Conservation (phyloP, 2,329 filamentous ascomycete species). For the Phaeosphaeriaceae sp. region DNA sequence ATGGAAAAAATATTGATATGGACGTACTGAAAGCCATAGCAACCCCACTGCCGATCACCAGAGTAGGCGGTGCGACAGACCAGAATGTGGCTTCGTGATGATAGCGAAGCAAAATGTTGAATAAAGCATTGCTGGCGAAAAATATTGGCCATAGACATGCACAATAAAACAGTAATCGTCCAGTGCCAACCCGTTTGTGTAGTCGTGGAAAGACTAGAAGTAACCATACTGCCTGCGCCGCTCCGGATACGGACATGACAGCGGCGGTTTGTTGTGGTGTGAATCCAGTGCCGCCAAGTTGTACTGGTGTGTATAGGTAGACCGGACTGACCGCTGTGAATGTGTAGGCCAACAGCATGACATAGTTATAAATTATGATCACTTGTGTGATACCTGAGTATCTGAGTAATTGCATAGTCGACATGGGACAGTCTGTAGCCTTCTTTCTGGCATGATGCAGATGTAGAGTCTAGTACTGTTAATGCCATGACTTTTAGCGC, state of each 20-base stretch:
- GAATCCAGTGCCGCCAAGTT: conserved; percentile 71
- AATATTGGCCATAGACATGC: conserved; percentile 68
- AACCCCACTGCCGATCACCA: conserved; percentile 67
- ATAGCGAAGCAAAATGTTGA: conserved; percentile 63
- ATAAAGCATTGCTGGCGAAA: conserved; percentile 61
- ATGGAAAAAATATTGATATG: not conserved
- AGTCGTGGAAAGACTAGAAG: conserved; percentile 72
- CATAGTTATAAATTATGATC: conserved; percentile 69
- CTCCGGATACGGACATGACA: conserved; percentile 69
- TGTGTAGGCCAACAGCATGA: conserved; percentile 71
- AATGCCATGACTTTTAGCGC: not conserved
- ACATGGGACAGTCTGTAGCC: conserved; percentile 44
- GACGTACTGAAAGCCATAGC: conserved; percentile 70
- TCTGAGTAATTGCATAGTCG: conserved; percentile 63
- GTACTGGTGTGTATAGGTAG: conserved; percentile 68
- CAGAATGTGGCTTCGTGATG: conserved; percentile 62
- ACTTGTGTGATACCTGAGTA: conserved; percentile 70
- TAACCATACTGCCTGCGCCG: conserved; percentile 73
- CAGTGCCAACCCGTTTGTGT: conserved; percentile 70
- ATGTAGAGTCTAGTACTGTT: conserved; percentile 39
- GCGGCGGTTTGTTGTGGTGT: conserved; percentile 67
- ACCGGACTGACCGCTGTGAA: conserved; percentile 75
- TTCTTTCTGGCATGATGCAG: conserved; percentile 26
- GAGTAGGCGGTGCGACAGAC: conserved; percentile 53
- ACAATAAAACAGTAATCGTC: conserved; percentile 66